Evolutionary conservation across 1,284 basidiomycete genomes (phyloP).

Genomic region (Mrakiaceae sp.): DNA sequence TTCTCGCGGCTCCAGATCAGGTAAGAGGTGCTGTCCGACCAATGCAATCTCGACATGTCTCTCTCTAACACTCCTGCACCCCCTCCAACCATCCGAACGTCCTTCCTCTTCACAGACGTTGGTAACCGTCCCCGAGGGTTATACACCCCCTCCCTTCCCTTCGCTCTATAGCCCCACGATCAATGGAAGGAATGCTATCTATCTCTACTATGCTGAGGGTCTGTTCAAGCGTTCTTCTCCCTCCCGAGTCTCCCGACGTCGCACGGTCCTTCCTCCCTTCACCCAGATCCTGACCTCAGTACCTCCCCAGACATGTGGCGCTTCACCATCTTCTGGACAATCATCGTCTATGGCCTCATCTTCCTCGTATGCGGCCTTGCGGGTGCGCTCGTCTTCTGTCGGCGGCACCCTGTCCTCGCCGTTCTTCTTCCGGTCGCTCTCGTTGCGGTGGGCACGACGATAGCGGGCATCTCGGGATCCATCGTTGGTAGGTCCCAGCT

Average conservation of each 20-base stretch:
- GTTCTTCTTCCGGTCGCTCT: neutral
- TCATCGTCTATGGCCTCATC: neutral
- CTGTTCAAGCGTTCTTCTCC: neutral
- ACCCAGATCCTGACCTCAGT: neutral
- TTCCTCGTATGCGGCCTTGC: neutral
- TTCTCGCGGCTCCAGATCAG: neutral
- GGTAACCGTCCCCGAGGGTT: neutral
- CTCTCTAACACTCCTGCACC: neutral
- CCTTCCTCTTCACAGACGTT: neutral
- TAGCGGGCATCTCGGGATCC: neutral
- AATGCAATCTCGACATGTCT: neutral
- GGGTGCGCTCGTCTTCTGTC: neutral
- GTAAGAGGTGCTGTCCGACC: neutral
- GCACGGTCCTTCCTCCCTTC: neutral
- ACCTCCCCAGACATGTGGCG: neutral
- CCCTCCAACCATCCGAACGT: neutral
- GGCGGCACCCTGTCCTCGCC: neutral
- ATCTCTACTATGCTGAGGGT: neutral
- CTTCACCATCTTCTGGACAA: neutral
- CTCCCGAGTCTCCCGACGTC: neutral
- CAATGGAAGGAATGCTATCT: neutral
- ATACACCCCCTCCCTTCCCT: neutral
- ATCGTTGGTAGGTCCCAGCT: too few species aligned
- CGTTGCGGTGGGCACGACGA: neutral
- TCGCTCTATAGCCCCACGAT: neutral